Conservation (phyloP, 1,139 yeast genomes). For the Hyphopichia fennica region DNA sequence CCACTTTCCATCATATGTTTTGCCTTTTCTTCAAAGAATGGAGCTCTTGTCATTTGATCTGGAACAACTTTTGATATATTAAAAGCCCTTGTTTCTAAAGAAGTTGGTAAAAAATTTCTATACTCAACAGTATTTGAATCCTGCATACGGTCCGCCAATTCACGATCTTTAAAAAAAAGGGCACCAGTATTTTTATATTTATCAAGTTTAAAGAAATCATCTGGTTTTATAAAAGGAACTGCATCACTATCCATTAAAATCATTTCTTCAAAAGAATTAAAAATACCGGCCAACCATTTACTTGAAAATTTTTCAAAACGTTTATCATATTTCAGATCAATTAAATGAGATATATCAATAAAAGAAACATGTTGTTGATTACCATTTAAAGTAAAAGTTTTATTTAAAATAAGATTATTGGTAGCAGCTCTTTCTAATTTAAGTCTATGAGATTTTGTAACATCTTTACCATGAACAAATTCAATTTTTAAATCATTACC, state of each 20-base stretch:
- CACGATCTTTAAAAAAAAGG: conserved; percentile 38
- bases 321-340: conserved; percentile 24
- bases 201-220: conserved; percentile 27
- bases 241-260: conserved; percentile 56
- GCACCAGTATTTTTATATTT: conserved; percentile 34
- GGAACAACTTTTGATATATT: background rate
- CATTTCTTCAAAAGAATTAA: conserved; percentile 51
- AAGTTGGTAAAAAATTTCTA: background rate
- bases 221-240: conserved; percentile 43
- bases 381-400: background rate
- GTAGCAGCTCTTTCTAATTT: conserved; percentile 22
- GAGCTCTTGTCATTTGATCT: background rate
- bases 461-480: conserved; percentile 22
- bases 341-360: conserved; percentile 38
- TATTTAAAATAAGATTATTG: conserved; percentile 1
- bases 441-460: conserved; percentile 14
- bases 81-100: conserved; percentile 1
- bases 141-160: background rate
- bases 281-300: conserved; percentile 48
- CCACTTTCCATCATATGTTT: conserved; percentile 45
- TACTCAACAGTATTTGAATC: background rate
- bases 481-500: conserved; percentile 28
- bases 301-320: conserved; percentile 44
- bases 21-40: conserved; percentile 14
- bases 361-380: conserved; percentile 44